Evolutionary conservation across 2,329 filamentous ascomycete genomes (phyloP), one percentile per base, ranked within the genome.

Genomic region (Zymoseptoria pseudotritici): DNA sequence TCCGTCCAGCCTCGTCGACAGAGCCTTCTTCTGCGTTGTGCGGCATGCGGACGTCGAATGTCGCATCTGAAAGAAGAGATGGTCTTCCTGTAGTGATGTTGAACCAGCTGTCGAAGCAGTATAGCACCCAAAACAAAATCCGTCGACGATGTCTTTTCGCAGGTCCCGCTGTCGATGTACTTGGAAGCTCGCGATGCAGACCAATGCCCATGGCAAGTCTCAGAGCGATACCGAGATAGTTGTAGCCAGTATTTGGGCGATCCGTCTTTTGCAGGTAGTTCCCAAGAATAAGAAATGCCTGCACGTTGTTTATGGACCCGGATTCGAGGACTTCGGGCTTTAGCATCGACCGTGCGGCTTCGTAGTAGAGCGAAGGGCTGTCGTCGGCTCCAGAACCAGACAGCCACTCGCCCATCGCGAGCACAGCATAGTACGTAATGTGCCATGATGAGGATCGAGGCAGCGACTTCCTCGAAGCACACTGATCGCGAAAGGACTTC

Each of bases 251-350:
- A 61, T 82, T 82, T 3, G 79, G 79, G 46, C 78, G 75, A 64
- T 82, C 77, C 29, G 77, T 71, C 64, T 81, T 82, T 63, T 81
- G 80, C 3, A 80, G 71, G 64, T 82, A 82, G 54, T 81, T 81
- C 0, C 75, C 76, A 55, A 65, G 59, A 13, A 66, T 46, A 0
- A 62, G 31, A 13, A 65, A 62, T 17, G 61, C 58, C 26, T 66
- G 63, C 10, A 66, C 63, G 10, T 53, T 60, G n/a, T 57, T 59
- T 19, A 65, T n/a, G 7, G 59, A 60, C 3, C 58, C 58, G 22
- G 75, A 77, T 59, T 81, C 79, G 36, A 81, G 73, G n/a, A 76
- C 73, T 50, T 77, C 72, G 57, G 79, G 75, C 50, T 78, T 77
- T 55, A 80, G 61, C 58, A 76, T 76, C 4, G 74, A 71, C 66